Evolutionary conservation across 345 rosid genomes (phyloP), one percentile per base, ranked within the genome.

Genomic region (Carallia brachiata): DNA sequence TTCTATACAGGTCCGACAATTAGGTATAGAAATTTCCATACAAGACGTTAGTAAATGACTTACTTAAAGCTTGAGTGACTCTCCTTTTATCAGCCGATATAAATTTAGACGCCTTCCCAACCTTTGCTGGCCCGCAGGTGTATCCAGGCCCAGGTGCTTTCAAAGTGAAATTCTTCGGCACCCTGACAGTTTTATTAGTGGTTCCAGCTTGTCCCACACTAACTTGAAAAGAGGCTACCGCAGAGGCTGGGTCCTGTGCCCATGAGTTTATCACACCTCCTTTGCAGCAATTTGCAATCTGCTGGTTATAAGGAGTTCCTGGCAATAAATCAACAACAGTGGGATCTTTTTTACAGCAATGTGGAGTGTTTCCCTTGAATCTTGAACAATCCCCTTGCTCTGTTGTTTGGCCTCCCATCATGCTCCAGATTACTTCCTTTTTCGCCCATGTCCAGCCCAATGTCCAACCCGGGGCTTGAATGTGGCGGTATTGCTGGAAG

Each of bases 101-200:
- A 50, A 65, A 65, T 13, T 37, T 13, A 27, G 54, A 8, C 0
- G 68, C 39, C 36, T 12, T 65, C 34, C 10, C 68, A 65, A 65
- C 48, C 68, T 30, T 65, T 32, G 68, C 55, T 1, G 55, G 68
- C 30, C 68, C 68, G 48, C 68, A 65, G 13, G 23, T 65, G 16
- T 52, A 65, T 7, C 36, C 36, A 48, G 68, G 19, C 36, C 68
- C 55, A 19, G 68, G 55, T 65, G 68, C 56, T 47, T 30, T 27
- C 68, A 65, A 32, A 28, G 68, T 65, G 37, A 65, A 65, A 54
- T 65, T 65, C 68, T 40, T 65, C 5, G 68, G 68, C 36, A 65
- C 18, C 56, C 36, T 65, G 68, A 65, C 68, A 65, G 68, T 62
- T 37, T 6, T 65, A 39, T 65, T 65, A 6, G 4, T 65, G 32